Base-by-base conservation (phyloP, 176 grass and related monocot species). In the Musa acuminata region DNA sequence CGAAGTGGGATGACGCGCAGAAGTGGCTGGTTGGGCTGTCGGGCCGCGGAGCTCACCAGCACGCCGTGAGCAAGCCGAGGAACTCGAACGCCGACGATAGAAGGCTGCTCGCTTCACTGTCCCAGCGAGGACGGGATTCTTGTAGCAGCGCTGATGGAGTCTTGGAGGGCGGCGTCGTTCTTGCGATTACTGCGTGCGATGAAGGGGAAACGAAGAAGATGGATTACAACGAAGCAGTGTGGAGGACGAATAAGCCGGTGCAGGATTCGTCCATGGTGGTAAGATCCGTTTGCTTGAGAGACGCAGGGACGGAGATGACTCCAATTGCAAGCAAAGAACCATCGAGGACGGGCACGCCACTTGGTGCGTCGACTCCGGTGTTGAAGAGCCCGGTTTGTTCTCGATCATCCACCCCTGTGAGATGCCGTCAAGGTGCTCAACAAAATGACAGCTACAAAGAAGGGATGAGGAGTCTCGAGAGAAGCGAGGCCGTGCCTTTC, bases 1-100 rank as follows among this genome's bases (percentile, higher is more conserved):
- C 94, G 35, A 97, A 93, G 77, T 93, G 94, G 94, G 94, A 97
- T 48, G 94, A 97, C 74, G 94, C 94, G 19, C 94, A 97, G 85
- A 97, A 97, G 77, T 97, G 94, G 94, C 87, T 97, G 0, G 90
- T 87, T 1, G 85, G 93, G 16, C 50, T 92, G 26, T 96, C 87
- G 9, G 69, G 60, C 76, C 55, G 77, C 73, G 65, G 78, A n/a
- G 76, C 80, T 35, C 81, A 72, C 53, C 68, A 72, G 64, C 89
- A 83, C 21, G 8, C 71, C 17, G 68, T 78, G 52, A 62, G 71
- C 35, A 97, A 86, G 88, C 87, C 90, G 16, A 53, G 94, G 50
- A 91, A 84, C 80, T 97, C 94, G 0, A 93, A 93, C 81, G 87
- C 90, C 9, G 94, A 97, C 52, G 90, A 97, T 70, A 48, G 90